A percentile compares a stretch with the other conserved stretches of the same genome.
Conservation (phyloP, 768 basidiomycete species). For the Hygrophorus russula region DNA sequence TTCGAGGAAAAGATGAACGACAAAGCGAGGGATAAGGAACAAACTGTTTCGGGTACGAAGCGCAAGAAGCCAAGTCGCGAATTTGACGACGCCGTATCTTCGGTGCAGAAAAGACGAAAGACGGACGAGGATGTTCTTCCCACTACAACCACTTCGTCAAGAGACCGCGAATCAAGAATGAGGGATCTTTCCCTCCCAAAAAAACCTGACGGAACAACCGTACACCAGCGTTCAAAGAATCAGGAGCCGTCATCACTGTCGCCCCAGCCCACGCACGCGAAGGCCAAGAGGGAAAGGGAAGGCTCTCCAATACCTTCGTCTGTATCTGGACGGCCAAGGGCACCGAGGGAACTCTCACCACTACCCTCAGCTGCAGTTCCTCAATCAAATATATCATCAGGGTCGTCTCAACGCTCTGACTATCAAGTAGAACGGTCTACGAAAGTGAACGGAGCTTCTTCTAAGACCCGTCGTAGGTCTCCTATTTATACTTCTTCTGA, state of each 20-base stretch:
- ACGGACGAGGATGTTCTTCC: slow-evolving; percentile 21
- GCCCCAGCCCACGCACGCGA: no score
- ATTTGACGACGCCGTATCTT: slow-evolving; percentile 19
- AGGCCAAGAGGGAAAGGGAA: background rate
- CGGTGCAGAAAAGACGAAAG: slow-evolving; percentile 30
- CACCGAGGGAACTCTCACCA: slow-evolving; percentile 27
- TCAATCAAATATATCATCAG: slow-evolving; percentile 9
- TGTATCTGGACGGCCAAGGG: slow-evolving; percentile 19
- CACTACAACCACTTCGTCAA: slow-evolving; percentile 6
- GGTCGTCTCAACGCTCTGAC: slow-evolving; percentile 9
- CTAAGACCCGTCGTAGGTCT: slow-evolving; percentile 39
- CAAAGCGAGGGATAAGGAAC: background rate
- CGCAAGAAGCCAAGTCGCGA: slow-evolving; percentile 27
- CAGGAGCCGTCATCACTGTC: no score
- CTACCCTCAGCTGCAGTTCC: slow-evolving; percentile 11
- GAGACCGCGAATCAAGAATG: slow-evolving; percentile 7
- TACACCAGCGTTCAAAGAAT: background rate
- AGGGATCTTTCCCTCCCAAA: slow-evolving; percentile 22
- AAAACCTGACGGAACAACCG: slow-evolving; percentile 19
- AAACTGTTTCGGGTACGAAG: slow-evolving; percentile 16
- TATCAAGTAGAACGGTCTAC: slow-evolving; percentile 2
- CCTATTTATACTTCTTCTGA: slow-evolving; percentile 62
- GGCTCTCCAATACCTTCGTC: slow-evolving; percentile 2
- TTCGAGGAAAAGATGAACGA: slow-evolving; percentile 12
- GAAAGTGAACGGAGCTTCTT: slow-evolving; percentile 7